Conservation (phyloP, 2,329 filamentous ascomycete genomes). For the Purpureocillium takamizusanense region DNA sequence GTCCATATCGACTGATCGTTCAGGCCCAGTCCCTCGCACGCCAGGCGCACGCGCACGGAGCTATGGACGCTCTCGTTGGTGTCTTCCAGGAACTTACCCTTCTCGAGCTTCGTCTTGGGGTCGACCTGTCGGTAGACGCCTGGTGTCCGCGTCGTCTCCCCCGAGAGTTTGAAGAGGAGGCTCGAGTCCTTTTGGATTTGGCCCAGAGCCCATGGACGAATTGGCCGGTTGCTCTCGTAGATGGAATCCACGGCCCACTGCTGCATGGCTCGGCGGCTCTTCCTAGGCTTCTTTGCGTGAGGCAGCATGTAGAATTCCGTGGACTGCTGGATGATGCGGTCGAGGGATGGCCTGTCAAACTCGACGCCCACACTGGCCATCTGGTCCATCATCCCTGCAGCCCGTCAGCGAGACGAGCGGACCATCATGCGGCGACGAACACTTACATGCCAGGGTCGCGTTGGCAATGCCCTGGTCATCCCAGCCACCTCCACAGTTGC, state of each 20-base stretch:
- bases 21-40: constrained; percentile 37
- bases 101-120: constrained; percentile 25
- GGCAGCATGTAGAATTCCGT: constrained; percentile 20
- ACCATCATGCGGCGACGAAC: neutral
- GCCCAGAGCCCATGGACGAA: constrained; percentile 39
- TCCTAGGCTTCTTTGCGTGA: constrained; percentile 5
- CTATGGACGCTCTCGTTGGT: constrained; percentile 49
- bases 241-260: constrained; percentile 41
- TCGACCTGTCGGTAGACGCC: constrained; percentile 38
- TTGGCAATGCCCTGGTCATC: constrained; percentile 36
- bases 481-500: constrained; percentile 63
- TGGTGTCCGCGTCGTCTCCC: constrained; percentile 34
- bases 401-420: neutral
- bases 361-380: constrained; percentile 41
- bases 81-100: constrained; percentile 32
- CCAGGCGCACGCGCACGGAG: constrained; percentile 43
- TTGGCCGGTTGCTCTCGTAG: constrained; percentile 35
- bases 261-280: constrained; percentile 4
- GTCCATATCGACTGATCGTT: constrained; percentile 39
- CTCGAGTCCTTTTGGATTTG: constrained; percentile 29
- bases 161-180: constrained; percentile 33
- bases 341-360: constrained; percentile 32
- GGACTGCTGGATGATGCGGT: constrained; percentile 28
- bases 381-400: constrained; percentile 47
- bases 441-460: constrained; percentile 28